Evolutionary conservation across 1,284 basidiomycete genomes (phyloP), one percentile per base, ranked within the genome.

Genomic region (Austroboletus olivaceoglutinosus): DNA sequence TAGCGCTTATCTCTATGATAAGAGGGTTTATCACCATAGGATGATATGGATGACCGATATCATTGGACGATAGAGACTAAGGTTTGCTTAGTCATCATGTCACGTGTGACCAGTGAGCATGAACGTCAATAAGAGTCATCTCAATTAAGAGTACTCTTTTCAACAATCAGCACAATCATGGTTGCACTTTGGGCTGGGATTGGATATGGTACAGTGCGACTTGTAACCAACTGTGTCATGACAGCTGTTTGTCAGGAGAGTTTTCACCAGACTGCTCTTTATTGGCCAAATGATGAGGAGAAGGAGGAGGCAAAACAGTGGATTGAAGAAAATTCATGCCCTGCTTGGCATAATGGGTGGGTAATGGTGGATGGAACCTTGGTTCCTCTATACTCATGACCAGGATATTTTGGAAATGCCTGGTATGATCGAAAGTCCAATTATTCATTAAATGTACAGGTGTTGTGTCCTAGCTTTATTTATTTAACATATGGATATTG

Each of bases 361-460:
- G 59, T 73, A 34, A 53, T 51, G 43, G 71, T 74, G 9, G 72
- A 75, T 61, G 71, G 73, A 2, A 74, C 67, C 1, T 53, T 73
- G 2, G 53, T 75, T 12, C 67, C 68, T 1, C 61, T 75, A 2
- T 60, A 57, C 38, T 57, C 64, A 9, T 57, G 57, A 18, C 73
- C 71, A 7, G 55, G 51, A 3, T 62, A 57, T 48, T 64, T 62
- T 57, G 69, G 72, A 5, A 65, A 75, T 34, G 61, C 54, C 12
- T 76, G 69, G 45, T 74, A 71, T 55, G 67, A 73, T 48, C 47
- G 63, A 5, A 75, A 75, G 50, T 61, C 54, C 19, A 70, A 71
- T 36, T 72, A 73, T 47, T 72, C 69, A 3, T 31, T 73, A 8
- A 73, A 73, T 58, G 34, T 71, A n/a, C 70, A 68, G 54, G 66